phyloP scores from a whole-genome alignment of 306 rosid genomes.

The Hylodesmum podocarpum region DNA sequence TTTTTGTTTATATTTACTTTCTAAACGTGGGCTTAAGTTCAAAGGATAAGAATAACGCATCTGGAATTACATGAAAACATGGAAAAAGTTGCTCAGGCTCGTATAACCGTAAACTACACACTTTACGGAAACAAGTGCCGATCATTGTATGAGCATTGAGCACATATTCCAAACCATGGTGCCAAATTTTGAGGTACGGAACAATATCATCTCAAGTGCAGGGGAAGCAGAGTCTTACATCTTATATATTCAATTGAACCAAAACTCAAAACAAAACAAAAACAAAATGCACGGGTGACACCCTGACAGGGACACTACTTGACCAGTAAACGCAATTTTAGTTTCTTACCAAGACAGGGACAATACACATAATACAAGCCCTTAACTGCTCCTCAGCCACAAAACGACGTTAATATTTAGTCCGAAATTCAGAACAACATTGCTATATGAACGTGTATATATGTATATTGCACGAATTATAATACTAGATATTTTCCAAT shows the following conservation, averaged over 20 bases:
- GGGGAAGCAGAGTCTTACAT: conserved; percentile 24
- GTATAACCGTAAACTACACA: neutral
- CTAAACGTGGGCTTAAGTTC: neutral
- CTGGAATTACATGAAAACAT: neutral
- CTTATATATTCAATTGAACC: neutral
- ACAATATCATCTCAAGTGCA: neutral
- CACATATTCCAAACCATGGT: neutral
- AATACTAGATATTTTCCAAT: neutral
- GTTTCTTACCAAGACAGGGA: neutral
- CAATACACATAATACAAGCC: neutral
- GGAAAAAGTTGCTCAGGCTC: neutral
- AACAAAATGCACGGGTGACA: neutral
- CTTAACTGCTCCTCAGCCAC: neutral
- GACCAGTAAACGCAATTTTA: neutral
- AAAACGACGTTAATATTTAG: neutral
- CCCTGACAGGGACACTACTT: neutral
- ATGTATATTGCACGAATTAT: neutral
- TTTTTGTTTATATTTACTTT: neutral
- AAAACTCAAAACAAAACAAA: too few relatives aligned
- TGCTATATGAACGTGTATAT: neutral
- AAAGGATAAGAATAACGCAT: neutral
- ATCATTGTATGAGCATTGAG: neutral
- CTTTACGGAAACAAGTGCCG: neutral
- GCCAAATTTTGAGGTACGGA: neutral
- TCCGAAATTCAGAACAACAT: neutral